phyloP scores from a whole-genome alignment of 1,284 basidiomycete species.

The Apiotrichum montevideense region DNA sequence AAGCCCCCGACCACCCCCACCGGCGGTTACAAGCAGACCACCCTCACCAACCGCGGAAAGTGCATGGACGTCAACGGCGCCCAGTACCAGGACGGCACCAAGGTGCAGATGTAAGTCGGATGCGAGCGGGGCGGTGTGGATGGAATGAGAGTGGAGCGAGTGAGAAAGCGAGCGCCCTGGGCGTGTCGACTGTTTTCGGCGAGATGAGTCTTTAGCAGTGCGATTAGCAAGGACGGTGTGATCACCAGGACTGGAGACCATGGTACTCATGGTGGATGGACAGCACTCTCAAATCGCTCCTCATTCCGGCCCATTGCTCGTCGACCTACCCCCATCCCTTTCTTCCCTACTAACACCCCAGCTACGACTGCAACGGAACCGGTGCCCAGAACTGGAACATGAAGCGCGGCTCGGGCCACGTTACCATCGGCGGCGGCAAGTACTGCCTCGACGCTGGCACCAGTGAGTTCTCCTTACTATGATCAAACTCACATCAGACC shows the following conservation, averaged over 20 bases:
- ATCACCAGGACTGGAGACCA: too few relatives aligned
- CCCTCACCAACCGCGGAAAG: conserved; percentile 29
- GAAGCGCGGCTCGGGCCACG: conserved; percentile 1
- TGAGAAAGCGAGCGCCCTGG: too few relatives aligned
- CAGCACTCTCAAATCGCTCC: too few relatives aligned
- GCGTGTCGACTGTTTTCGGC: too few relatives aligned
- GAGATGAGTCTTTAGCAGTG: too few relatives aligned
- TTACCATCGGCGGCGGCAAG: conserved; percentile 21
- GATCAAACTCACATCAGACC: neutral
- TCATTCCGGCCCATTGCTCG: too few relatives aligned
- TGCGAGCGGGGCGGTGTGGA: too few relatives aligned
- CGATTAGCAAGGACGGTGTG: too few relatives aligned
- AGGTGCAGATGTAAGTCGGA: conserved; percentile 10
- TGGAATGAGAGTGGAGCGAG: too few relatives aligned
- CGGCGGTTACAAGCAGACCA: neutral
- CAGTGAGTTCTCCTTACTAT: conserved; percentile 1
- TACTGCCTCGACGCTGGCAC: conserved; percentile 31
- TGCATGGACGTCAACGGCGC: conserved; percentile 12
- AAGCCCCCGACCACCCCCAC: neutral
- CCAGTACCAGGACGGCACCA: conserved; percentile 7
- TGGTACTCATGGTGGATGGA: too few relatives aligned
- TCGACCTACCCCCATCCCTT: too few relatives aligned
- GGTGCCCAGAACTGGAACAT: conserved; percentile 12
- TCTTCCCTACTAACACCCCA: neutral
- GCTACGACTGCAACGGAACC: conserved; percentile 20